Percentiles rank a stretch among this genome's conserved stretches.
phyloP scores from a whole-genome alignment of 805 yeast species.

The Candida ovalis region DNA sequence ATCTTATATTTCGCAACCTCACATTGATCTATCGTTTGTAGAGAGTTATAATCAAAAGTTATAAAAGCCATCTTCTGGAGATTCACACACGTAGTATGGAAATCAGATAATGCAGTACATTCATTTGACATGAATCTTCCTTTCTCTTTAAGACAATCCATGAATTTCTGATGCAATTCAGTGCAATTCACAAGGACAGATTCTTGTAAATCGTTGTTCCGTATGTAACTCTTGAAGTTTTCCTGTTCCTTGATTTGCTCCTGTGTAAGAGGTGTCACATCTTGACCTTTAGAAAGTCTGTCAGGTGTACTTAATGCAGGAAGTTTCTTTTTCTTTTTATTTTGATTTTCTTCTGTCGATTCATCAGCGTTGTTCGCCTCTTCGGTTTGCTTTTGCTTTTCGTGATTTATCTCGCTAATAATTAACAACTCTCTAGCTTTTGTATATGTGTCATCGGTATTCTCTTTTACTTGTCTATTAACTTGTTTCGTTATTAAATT shows the following conservation, averaged over 20 bases:
- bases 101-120: constrained; percentile 26
- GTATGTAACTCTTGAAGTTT: constrained; percentile 26
- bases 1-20: constrained; percentile 25
- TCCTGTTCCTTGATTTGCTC: constrained; percentile 11
- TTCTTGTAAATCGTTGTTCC: constrained; percentile 26
- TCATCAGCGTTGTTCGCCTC: constrained; percentile 4
- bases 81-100: constrained; percentile 29
- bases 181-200: constrained; percentile 32
- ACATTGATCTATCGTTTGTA: constrained; percentile 27
- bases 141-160: constrained; percentile 24
- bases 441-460: neutral
- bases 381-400: constrained; percentile 1
- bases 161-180: constrained; percentile 28
- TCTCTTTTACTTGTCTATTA: constrained; percentile 2
- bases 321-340: neutral
- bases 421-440: neutral
- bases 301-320: neutral
- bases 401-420: constrained; percentile 1
- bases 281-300: constrained; percentile 8
- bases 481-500: constrained; percentile 14
- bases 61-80: constrained; percentile 30
- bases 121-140: constrained; percentile 19
- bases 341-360: neutral
- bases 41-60: constrained; percentile 30
- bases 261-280: constrained; percentile 6